phyloP scores from a whole-genome alignment of 495 filamentous ascomycete genomes.

The Aspergillus baeticus region DNA sequence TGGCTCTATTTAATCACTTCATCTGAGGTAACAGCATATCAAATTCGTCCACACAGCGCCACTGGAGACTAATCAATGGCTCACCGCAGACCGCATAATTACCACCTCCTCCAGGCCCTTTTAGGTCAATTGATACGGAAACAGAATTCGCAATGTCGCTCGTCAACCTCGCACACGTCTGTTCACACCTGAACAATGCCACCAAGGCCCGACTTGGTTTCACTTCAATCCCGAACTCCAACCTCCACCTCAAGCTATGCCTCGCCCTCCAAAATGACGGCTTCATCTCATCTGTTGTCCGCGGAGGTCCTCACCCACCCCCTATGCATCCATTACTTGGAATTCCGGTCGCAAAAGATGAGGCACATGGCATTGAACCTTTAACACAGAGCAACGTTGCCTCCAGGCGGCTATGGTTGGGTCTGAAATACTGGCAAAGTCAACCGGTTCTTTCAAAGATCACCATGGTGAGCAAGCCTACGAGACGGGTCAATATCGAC shows the following conservation, averaged over 20 bases:
- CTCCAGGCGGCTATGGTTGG: slow-evolving; percentile 80
- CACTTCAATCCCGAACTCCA: slow-evolving; percentile 80
- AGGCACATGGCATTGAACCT: slow-evolving; percentile 42
- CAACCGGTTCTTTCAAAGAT: slow-evolving; percentile 77
- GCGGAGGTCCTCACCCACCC: slow-evolving; percentile 68
- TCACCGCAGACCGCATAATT: not conserved
- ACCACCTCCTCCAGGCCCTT: slow-evolving; percentile 9
- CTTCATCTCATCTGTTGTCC: slow-evolving; percentile 78
- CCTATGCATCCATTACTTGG: slow-evolving; percentile 51
- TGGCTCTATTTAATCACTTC: not conserved
- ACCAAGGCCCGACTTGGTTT: slow-evolving; percentile 80
- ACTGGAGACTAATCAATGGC: not conserved
- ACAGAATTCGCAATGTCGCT: slow-evolving; percentile 71
- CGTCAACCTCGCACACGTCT: slow-evolving; percentile 73
- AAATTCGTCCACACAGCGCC: not conserved
- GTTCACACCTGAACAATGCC: slow-evolving; percentile 93
- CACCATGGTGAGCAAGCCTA: slow-evolving; percentile 72
- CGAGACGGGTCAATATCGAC: slow-evolving; percentile 64
- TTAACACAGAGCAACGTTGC: slow-evolving; percentile 79
- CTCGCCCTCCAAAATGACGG: slow-evolving; percentile 79
- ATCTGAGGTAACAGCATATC: not conserved
- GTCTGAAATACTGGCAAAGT: slow-evolving; percentile 90
- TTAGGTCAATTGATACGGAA: slow-evolving; percentile 23
- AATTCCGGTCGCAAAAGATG: slow-evolving; percentile 38
- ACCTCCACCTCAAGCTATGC: slow-evolving; percentile 73